Evolutionary conservation across 805 yeast species (phyloP), one percentile per base, ranked within the genome.

Genomic region (Ogataea dorogensis): DNA sequence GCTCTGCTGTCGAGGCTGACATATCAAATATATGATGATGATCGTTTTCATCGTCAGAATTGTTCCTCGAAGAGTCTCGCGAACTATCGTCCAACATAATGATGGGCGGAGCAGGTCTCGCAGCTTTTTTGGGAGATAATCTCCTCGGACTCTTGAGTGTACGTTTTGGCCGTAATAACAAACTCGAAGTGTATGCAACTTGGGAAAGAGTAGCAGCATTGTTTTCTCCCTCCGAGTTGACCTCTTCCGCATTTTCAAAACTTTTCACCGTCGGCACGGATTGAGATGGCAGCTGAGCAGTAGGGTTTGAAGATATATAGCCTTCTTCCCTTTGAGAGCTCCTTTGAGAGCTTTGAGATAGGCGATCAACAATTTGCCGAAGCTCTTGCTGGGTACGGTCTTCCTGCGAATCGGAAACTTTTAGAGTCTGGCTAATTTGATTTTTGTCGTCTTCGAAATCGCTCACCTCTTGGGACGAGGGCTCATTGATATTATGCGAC

Each of bases 1-100:
- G 8, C 24, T 28, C 39, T 5, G 14, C 21, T 2, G 3, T 15
- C 4, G 18, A 22, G 5, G 20, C 11, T 8, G 17, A 13, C 12
- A 30, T 12, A 10, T 31, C 30, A 21, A 52, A 58, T 5, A 47
- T 54, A 11, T 48, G 47, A 20, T 43, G 51, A 5, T 47, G 51
- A 8, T 43, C 48, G 39, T 63, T 48, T 31, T 67, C 74, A 17
- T 64, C 67, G 17, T 67, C 71, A 2, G 48, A 31, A n/a, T 32
- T 25, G n/a, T 17, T 16, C 15, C 32, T 36, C 2, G 48, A 36
- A 4, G 48, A 38, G 10, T 38, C 43, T 18, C 63, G 58, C 34
- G 70, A 56, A 36, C 60, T 42, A 41, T 29, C 49, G 34, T 32
- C 49, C 44, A 33, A 20, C 7, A 18, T 16, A 8, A 21, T 28